Conservation (phyloP, 768 basidiomycete species). For the Candolleomyces aberdarensis region DNA sequence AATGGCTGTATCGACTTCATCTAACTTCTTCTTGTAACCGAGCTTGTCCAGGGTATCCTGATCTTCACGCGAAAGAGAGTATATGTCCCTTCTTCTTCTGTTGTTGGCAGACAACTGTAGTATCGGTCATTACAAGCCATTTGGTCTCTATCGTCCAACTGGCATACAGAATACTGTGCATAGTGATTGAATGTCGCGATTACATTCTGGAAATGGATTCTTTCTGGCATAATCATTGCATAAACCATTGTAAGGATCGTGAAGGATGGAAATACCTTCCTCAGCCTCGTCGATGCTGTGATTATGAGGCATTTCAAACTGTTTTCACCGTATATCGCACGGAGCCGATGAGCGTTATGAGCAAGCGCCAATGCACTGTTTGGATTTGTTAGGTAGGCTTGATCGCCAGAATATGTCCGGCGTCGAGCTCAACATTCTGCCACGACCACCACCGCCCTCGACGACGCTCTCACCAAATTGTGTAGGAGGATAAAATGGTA, state of each 20-base stretch:
- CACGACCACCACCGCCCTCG: too few species aligned
- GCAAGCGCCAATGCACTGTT: too few species aligned
- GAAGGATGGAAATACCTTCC: conserved; percentile 26
- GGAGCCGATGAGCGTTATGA: too few species aligned
- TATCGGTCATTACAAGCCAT: background rate
- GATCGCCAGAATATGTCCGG: too few species aligned
- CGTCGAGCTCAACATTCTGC: too few species aligned
- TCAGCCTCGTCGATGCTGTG: conserved; percentile 23
- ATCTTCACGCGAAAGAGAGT: conserved; percentile 64
- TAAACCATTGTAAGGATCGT: background rate
- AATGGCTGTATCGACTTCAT: conserved; percentile 79
- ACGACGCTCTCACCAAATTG: too few species aligned
- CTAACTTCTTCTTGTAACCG: conserved; percentile 77
- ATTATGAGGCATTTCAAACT: background rate
- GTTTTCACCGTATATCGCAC: background rate
- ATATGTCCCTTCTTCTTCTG: conserved; percentile 73
- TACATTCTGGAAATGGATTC: conserved; percentile 71
- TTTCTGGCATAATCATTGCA: conserved; percentile 40
- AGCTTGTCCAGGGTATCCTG: conserved; percentile 62
- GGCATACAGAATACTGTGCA: conserved; percentile 64
- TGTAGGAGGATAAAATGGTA: too few species aligned
- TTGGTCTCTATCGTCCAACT: background rate
- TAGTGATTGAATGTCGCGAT: conserved; percentile 75
- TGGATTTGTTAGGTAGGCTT: too few species aligned
- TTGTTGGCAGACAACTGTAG: conserved; percentile 50